Conservation (phyloP, 2,329 filamentous ascomycete species). For the Zymoseptoria pseudotritici region DNA sequence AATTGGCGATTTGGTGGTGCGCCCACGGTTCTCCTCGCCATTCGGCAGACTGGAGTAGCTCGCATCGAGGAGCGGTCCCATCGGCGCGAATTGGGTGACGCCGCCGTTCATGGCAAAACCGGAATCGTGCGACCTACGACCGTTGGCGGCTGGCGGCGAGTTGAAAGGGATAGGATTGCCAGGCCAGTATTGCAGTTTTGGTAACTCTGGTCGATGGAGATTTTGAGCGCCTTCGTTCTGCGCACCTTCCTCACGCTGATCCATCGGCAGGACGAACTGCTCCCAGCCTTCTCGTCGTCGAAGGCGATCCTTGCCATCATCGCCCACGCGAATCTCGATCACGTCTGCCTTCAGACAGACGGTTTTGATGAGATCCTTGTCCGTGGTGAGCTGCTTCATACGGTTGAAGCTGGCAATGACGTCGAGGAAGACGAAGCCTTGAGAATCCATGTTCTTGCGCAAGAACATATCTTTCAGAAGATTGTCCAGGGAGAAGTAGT, state of each 20-base stretch:
- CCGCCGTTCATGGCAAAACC: slow-evolving; percentile 22
- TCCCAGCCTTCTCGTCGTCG: slow-evolving; percentile 70
- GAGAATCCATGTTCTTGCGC: slow-evolving; percentile 85
- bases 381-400: slow-evolving; percentile 63
- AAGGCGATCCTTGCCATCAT: slow-evolving; percentile 71
- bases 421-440: slow-evolving; percentile 77
- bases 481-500: slow-evolving; percentile 96
- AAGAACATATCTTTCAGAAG: slow-evolving; percentile 88
- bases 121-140: slow-evolving; percentile 23
- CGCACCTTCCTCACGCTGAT: slow-evolving; percentile 64
- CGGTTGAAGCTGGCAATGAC: slow-evolving; percentile 83
- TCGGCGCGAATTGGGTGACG: slow-evolving; percentile 15
- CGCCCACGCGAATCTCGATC: slow-evolving; percentile 67
- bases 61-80: slow-evolving; percentile 14
- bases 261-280: slow-evolving; percentile 66
- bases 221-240: slow-evolving; percentile 63
- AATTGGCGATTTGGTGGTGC: slow-evolving; percentile 25
- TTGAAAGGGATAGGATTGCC: slow-evolving; percentile 23
- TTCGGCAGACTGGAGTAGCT: slow-evolving; percentile 16
- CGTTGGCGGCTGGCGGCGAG: slow-evolving; percentile 19
- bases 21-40: slow-evolving; percentile 24
- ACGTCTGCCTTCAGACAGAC: slow-evolving; percentile 65
- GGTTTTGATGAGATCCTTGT: slow-evolving; percentile 65
- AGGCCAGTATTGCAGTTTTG: slow-evolving; percentile 25
- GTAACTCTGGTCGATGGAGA: slow-evolving; percentile 34